Base-by-base conservation (phyloP, 495 filamentous ascomycete genomes). In the Immersiella caudata region DNA sequence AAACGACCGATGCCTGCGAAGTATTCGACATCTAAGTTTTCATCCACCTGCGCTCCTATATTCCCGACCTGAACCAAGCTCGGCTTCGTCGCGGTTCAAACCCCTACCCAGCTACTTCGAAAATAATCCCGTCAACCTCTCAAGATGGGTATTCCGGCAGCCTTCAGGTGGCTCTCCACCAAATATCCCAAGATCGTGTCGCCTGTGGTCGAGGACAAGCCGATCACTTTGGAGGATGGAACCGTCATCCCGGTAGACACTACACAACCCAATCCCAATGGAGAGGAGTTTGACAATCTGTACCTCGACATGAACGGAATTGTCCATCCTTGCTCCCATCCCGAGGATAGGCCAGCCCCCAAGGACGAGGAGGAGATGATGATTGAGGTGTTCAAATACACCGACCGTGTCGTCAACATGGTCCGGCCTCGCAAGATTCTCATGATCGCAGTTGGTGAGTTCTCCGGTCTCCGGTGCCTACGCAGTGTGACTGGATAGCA, bases 231-330 rank as follows among this genome's bases (percentile, higher is more conserved):
- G 73, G 84, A 85, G 51, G 88, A 94, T 83, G 94, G 92, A 70
- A 81, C 88, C 49, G 84, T 88, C 69, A 87, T 96, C 35, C 96
- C 95, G 1, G 86, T 98, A 51, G 93, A 98, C 73, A 85, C 83
- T 21, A 91, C 89, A n/a, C 80, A 84, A 27, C 88, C 92, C 1
- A 99, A 99, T 77, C 95, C 95, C 6, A 99, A 99, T 81, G 94
- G 93, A 78, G 95, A 97, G 78, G 94, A 98, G 76, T 91, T 94
- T 73, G 94, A 99, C 79, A 99, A 98, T 74, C 84, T 99, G 2
- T 99, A 98, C 74, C 87, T 99, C 61, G 95, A 99, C 75, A 98
- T 99, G 95, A 99, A 99, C 81, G 95, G 95, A 76, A 99, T 99
- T 70, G 95, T 99, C 54, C 95, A 99, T 86, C 96, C 96, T 1